These are phyloP conservation scores for Mortierella sp. DNA, from an alignment of 371 early-diverging fungal genomes.

Conservation along the genomic window DNA sequence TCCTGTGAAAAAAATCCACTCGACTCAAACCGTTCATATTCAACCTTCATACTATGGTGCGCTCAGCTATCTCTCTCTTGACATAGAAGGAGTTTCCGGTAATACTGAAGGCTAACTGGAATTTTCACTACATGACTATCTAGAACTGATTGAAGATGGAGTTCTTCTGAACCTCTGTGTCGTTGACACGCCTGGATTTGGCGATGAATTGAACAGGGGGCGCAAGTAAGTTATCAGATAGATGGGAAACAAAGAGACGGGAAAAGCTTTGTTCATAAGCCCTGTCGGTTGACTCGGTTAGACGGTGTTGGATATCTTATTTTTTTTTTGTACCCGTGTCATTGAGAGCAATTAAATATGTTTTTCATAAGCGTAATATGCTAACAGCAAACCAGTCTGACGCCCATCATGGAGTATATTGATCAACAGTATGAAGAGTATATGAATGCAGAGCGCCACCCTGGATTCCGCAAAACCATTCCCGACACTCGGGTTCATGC, in stretches of 20 bases:
- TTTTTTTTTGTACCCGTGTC: neutral
- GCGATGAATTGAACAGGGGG: constrained; percentile 83
- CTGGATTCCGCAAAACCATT: constrained; percentile 76
- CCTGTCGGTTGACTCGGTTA: neutral
- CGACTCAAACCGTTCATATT: constrained; percentile 76
- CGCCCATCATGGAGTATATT: constrained; percentile 89
- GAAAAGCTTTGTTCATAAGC: neutral
- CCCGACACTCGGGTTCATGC: constrained; percentile 95
- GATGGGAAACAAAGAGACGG: neutral
- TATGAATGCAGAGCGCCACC: constrained; percentile 89
- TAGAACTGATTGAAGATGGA: constrained; percentile 97
- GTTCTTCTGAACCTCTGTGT: constrained; percentile 88
- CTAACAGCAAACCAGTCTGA: constrained; percentile 62
- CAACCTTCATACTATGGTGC: constrained; percentile 74
- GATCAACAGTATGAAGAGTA: constrained; percentile 92
- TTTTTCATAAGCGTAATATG: neutral
- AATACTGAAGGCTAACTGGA: neutral
- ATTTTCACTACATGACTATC: neutral
- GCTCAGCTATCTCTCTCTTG: neutral
- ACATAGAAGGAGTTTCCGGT: neutral
- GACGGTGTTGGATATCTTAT: neutral
- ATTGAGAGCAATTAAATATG: neutral
- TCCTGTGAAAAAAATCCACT: constrained; percentile 63
- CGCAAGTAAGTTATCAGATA: constrained; percentile 72
- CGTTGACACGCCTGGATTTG: constrained; percentile 97